These are phyloP conservation scores for Naganishia vaughanmartiniae DNA, from an alignment of 768 basidiomycete genomes.

Conservation along the genomic window DNA sequence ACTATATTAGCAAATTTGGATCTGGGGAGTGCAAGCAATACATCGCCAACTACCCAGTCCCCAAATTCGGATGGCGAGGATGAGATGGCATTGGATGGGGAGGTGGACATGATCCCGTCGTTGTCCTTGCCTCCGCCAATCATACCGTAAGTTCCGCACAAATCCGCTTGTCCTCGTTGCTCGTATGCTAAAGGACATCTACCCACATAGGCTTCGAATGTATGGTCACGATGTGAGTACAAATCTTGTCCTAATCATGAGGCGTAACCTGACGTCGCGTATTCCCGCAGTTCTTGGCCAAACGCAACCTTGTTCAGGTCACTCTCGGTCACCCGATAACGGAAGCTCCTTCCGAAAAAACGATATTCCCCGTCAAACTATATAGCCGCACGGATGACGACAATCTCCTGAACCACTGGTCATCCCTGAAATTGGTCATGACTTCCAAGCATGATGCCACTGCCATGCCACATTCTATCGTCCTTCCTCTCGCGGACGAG, in stretches of 20 bases:
- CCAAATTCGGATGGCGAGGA: constrained; percentile 50
- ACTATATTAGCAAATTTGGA: constrained; percentile 35
- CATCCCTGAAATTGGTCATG: constrained; percentile 91
- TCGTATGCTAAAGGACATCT: neutral
- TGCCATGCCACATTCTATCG: constrained; percentile 84
- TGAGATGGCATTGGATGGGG: constrained; percentile 57
- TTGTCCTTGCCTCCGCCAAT: constrained; percentile 96
- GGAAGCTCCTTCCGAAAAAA: constrained; percentile 42
- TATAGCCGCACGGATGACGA: constrained; percentile 56
- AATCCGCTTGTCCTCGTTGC: neutral
- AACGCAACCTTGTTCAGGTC: constrained; percentile 77
- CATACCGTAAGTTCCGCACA: constrained; percentile 67
- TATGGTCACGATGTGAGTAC: constrained; percentile 75
- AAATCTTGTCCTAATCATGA: neutral
- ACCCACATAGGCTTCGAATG: constrained; percentile 61
- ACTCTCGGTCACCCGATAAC: constrained; percentile 69
- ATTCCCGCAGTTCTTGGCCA: constrained; percentile 67
- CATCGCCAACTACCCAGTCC: constrained; percentile 34
- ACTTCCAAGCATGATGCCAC: constrained; percentile 79
- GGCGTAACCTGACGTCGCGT: neutral
- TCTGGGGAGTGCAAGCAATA: constrained; percentile 13
- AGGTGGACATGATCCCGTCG: constrained; percentile 88
- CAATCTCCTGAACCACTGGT: constrained; percentile 53
- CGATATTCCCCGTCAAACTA: constrained; percentile 55
- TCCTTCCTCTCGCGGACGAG: constrained; percentile 71